Evolutionary conservation across 2,329 filamentous ascomycete species (phyloP).

Genomic region (Acarospora socialis): DNA sequence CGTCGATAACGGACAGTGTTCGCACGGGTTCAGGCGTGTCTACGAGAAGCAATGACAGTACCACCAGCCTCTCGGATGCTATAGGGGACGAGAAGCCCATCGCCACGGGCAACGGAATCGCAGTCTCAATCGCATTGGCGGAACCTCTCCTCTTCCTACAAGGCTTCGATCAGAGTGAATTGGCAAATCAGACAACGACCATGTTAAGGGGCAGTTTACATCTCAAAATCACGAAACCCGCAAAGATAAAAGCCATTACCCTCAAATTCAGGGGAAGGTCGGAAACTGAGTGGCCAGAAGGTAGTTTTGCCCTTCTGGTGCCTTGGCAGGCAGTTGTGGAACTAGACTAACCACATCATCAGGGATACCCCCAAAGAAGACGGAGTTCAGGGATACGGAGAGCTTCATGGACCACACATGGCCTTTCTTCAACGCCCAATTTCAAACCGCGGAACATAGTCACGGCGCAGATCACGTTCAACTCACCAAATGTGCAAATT

Average conservation of each 20-base stretch:
- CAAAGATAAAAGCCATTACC: constrained; percentile 84
- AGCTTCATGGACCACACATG: constrained; percentile 76
- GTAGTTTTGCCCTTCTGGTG: too few species aligned
- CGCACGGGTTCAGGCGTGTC: constrained; percentile 12
- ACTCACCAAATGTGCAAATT: constrained; percentile 30
- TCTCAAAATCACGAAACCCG: constrained; percentile 69
- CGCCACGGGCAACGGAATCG: constrained; percentile 34
- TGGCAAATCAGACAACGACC: constrained; percentile 53
- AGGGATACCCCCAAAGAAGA: constrained; percentile 77
- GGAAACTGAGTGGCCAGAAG: constrained; percentile 91
- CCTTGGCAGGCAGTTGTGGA: too few species aligned
- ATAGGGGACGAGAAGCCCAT: constrained; percentile 33
- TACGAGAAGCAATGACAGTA: constrained; percentile 13
- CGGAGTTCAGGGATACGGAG: constrained; percentile 70
- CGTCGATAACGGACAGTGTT: not conserved
- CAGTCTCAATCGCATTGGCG: constrained; percentile 31
- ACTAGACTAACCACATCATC: not conserved
- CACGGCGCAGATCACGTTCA: constrained; percentile 51
- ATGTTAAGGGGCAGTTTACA: constrained; percentile 75
- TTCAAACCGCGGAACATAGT: constrained; percentile 42
- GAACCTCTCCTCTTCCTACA: constrained; percentile 36
- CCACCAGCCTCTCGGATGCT: constrained; percentile 20
- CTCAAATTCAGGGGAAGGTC: constrained; percentile 75
- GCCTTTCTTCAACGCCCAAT: constrained; percentile 73
- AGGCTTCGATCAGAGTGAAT: constrained; percentile 33